These are phyloP conservation scores for Clohesyomyces aquaticus DNA, from an alignment of 495 filamentous ascomycete species.

Conservation along the genomic window DNA sequence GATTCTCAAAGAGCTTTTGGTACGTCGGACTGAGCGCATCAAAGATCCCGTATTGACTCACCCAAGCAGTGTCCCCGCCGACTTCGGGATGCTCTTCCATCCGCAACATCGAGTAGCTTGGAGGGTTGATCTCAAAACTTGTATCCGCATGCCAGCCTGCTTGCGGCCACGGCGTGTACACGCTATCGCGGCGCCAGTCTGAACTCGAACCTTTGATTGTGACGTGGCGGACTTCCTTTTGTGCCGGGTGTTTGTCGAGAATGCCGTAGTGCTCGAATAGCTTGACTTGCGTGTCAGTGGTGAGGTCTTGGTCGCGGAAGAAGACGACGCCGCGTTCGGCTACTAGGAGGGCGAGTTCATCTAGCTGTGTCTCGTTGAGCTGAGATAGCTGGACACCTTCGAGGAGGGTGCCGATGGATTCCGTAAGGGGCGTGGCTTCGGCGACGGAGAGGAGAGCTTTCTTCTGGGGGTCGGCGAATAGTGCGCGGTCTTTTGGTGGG, in stretches of 20 bases:
- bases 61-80: slow-evolving; percentile 60
- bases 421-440: slow-evolving; percentile 55
- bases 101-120: slow-evolving; percentile 56
- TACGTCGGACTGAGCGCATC: slow-evolving; percentile 54
- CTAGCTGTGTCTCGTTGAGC: slow-evolving; percentile 14
- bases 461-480: slow-evolving; percentile 58
- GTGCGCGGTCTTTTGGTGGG: slow-evolving; percentile 55
- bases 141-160: slow-evolving; percentile 23
- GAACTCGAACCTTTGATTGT: slow-evolving; percentile 20
- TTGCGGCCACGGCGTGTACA: slow-evolving; percentile 16
- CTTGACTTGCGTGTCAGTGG: slow-evolving; percentile 56
- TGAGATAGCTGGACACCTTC: slow-evolving; percentile 25
- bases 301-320: slow-evolving; percentile 41
- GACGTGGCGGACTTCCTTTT: slow-evolving; percentile 44
- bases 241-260: slow-evolving; percentile 56
- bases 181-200: slow-evolving; percentile 14
- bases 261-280: slow-evolving; percentile 59
- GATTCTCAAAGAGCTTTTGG: slow-evolving; percentile 53
- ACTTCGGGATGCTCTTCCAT: slow-evolving; percentile 60
- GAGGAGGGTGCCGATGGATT: slow-evolving; percentile 44
- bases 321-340: slow-evolving; percentile 32
- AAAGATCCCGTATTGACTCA: slow-evolving; percentile 47
- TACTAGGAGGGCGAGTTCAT: slow-evolving; percentile 36
- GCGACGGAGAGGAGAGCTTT: slow-evolving; percentile 54
- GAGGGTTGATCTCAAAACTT: slow-evolving; percentile 41